Evolutionary conservation across 306 rosid species (phyloP).

Genomic region (Delonix regia): DNA sequence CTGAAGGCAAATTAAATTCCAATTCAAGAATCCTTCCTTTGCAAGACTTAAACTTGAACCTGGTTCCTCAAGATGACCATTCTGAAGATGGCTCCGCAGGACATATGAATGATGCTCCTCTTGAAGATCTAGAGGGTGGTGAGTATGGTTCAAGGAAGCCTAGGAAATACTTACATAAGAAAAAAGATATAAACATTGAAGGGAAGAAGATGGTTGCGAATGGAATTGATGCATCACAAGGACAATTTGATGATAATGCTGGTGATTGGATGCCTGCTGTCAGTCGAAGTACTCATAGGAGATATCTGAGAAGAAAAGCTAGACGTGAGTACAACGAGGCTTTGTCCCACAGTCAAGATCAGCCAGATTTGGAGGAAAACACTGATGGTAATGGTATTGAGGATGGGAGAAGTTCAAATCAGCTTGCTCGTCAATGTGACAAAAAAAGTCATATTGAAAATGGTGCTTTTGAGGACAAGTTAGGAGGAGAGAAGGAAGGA

Average conservation of each 20-base stretch:
- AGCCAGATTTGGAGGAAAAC: slow-evolving; percentile 47
- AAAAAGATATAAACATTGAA: slow-evolving; percentile 69
- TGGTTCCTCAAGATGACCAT: slow-evolving; percentile 49
- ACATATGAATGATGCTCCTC: slow-evolving; percentile 38
- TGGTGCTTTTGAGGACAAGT: slow-evolving; percentile 41
- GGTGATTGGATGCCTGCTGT: slow-evolving; percentile 93
- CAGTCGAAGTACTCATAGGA: slow-evolving; percentile 87
- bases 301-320: slow-evolving; percentile 81
- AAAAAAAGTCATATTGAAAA: slow-evolving; percentile 37
- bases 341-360: slow-evolving; percentile 52
- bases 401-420: slow-evolving; percentile 44
- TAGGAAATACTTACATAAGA: slow-evolving; percentile 56
- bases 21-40: slow-evolving; percentile 77
- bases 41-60: slow-evolving; percentile 73
- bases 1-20: slow-evolving; percentile 47
- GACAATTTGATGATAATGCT: slow-evolving; percentile 61
- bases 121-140: slow-evolving; percentile 49
- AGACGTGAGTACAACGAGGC: slow-evolving; percentile 58
- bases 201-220: slow-evolving; percentile 73
- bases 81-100: slow-evolving; percentile 49
- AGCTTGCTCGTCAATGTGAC: slow-evolving; percentile 31
- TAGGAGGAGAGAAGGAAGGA: slow-evolving; percentile 42
- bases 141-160: slow-evolving; percentile 40
- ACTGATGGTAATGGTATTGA: slow-evolving; percentile 31
- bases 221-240: slow-evolving; percentile 88